These are phyloP conservation scores for Rhizopogon roseolus DNA, from an alignment of 768 basidiomycete species.

Conservation along the genomic window DNA sequence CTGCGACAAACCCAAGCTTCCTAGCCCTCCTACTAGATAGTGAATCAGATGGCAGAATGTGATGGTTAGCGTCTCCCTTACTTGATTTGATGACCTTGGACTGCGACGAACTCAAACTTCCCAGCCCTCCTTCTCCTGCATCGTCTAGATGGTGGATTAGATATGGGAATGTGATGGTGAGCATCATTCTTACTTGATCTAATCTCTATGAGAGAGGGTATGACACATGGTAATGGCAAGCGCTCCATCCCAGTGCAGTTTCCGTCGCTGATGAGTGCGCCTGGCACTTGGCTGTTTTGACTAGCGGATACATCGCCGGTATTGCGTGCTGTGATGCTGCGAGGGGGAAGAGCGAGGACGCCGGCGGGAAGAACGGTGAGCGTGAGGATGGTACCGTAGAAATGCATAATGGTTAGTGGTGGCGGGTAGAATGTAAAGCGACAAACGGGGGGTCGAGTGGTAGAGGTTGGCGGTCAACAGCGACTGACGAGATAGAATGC, in stretches of 20 bases:
- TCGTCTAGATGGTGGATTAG: constrained; percentile 9
- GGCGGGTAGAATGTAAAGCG: not conserved
- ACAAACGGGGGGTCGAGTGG: not conserved
- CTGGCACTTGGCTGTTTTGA: constrained; percentile 27
- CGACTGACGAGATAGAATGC: not conserved
- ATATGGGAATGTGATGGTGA: not conserved
- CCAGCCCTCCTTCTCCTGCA: constrained; percentile 5
- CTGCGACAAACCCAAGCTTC: not conserved
- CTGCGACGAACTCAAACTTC: constrained; percentile 1
- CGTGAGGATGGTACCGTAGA: constrained; percentile 14
- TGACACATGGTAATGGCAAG: not conserved
- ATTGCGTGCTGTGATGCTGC: constrained; percentile 13
- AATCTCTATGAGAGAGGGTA: not conserved
- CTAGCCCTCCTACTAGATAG: constrained; percentile 2
- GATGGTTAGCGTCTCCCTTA: constrained; percentile 1
- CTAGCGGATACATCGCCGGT: constrained; percentile 7
- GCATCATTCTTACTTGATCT: constrained; percentile 8
- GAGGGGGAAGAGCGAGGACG: constrained; percentile 24
- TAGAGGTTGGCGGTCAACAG: constrained; percentile 6
- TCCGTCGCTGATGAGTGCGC: constrained; percentile 24
- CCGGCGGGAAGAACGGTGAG: constrained; percentile 18
- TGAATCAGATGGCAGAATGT: constrained; percentile 2
- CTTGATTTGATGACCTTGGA: constrained; percentile 5
- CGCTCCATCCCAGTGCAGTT: not conserved
- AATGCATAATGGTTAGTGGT: constrained; percentile 19